Base-by-base conservation (phyloP, 2,329 filamentous ascomycete species). In the Colletotrichum karsti region DNA sequence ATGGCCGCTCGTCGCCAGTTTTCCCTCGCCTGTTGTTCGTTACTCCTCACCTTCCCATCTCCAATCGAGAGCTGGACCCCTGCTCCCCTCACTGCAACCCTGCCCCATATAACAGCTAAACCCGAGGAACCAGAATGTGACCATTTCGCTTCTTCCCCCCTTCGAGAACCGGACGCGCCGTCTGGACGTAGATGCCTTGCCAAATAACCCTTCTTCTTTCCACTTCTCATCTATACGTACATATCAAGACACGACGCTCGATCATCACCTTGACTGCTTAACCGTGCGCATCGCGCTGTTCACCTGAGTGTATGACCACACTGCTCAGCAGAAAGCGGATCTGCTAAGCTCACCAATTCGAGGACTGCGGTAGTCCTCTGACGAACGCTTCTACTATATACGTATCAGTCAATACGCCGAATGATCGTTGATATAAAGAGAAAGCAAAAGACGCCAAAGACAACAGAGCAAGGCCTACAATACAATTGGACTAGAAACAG, bases 241-340 rank as follows among this genome's bases (percentile, higher is more conserved):
- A 41, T 53, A 41, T 24, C 24, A 30, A 33, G 15, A 24, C 39
- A 42, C 46, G 33, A 37, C 63, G 24, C 51, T 61, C 66, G 57
- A 48, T 64, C 55, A 42, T 56, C 42, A 59, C 57, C 67, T 6
- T 28, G n/a, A 20, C n/a, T 37, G 33, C 33, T 35, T 8, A 35
- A 35, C 33, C 15, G 33, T 35, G 33, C 33, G 33, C 33, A 35
- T 35, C 33, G 33, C 12, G 33, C 33, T 35, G 33, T 35, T 35
- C 5, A 4, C 15, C 33, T 35, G 80, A 79, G 73, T 78, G 76
- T 77, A 79, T 77, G 76, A 74, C 75, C 73, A 81, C 82, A 81
- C 81, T 81, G 76, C 76, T 72, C 76, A 72, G 75, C 75, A 71
- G 76, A 72, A 77, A 74, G 74, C 70, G 73, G 72, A 71, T 33